Evolutionary conservation across 768 basidiomycete species (phyloP).

Genomic region (Fomitopsis pulvina): DNA sequence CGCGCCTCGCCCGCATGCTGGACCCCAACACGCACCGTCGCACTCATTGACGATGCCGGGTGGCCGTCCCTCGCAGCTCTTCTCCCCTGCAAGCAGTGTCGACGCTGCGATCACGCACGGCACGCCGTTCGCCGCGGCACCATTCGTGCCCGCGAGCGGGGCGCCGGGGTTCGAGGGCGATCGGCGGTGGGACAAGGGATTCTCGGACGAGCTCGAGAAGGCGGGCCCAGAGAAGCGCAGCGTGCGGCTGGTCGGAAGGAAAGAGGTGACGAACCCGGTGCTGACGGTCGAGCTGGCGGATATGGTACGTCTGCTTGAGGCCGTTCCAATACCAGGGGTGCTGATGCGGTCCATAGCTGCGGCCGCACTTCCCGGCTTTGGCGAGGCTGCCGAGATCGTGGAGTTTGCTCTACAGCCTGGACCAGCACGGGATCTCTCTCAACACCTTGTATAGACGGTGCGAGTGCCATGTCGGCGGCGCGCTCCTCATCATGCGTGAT

Average conservation of each 20-base stretch:
- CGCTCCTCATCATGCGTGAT: slow-evolving; percentile 64
- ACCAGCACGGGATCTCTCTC: slow-evolving; percentile 92
- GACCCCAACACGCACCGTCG: slow-evolving; percentile 1
- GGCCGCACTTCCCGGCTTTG: slow-evolving; percentile 66
- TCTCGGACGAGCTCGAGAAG: slow-evolving; percentile 23
- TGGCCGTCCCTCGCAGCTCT: background rate
- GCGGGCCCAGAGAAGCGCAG: slow-evolving; percentile 33
- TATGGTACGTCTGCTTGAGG: slow-evolving; percentile 36
- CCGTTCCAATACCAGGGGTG: background rate
- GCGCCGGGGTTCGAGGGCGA: slow-evolving; percentile 77
- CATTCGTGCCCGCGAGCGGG: slow-evolving; percentile 44
- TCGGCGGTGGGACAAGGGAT: slow-evolving; percentile 59
- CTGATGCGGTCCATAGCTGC: slow-evolving; percentile 41
- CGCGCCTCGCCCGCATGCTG: background rate
- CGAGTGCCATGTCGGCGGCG: slow-evolving; percentile 37
- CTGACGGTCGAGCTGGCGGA: slow-evolving; percentile 50
- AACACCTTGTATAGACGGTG: slow-evolving; percentile 78
- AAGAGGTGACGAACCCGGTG: slow-evolving; percentile 45
- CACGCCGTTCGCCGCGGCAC: slow-evolving; percentile 43
- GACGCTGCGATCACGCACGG: slow-evolving; percentile 31
- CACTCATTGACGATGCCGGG: slow-evolving; percentile 4
- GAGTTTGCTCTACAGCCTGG: slow-evolving; percentile 83
- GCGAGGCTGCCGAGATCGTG: slow-evolving; percentile 64
- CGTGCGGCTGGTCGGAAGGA: slow-evolving; percentile 49
- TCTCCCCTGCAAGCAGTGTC: background rate